phyloP scores from a whole-genome alignment of 768 basidiomycete species.

The Termitomyces titanicus region DNA sequence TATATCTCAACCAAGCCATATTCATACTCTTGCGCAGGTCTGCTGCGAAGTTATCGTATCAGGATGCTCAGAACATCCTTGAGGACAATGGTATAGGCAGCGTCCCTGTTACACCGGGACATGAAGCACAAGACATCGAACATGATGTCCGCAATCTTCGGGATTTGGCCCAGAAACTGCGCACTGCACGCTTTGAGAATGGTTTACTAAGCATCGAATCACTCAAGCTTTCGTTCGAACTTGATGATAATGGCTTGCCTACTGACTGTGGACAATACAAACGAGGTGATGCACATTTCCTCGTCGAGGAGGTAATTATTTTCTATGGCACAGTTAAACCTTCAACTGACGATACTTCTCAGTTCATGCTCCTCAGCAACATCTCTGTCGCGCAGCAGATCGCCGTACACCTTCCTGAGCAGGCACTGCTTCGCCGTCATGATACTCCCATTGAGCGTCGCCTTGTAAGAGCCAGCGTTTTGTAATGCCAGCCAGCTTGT shows the following conservation, averaged over 20 bases:
- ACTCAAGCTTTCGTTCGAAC: slow-evolving; percentile 66
- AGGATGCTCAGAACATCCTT: slow-evolving; percentile 77
- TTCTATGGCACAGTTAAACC: neutral
- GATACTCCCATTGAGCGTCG: slow-evolving; percentile 91
- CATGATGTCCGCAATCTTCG: slow-evolving; percentile 72
- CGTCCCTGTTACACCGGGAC: slow-evolving; percentile 52
- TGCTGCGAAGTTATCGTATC: slow-evolving; percentile 80
- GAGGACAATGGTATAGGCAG: slow-evolving; percentile 62
- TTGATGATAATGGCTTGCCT: slow-evolving; percentile 80
- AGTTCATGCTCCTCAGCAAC: slow-evolving; percentile 96
- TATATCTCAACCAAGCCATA: neutral
- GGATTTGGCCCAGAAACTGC: slow-evolving; percentile 68
- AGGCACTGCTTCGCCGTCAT: slow-evolving; percentile 93
- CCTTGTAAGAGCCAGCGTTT: slow-evolving; percentile 47
- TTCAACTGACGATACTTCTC: neutral
- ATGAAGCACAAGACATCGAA: slow-evolving; percentile 58
- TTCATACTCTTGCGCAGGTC: slow-evolving; percentile 48
- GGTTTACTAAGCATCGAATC: slow-evolving; percentile 76
- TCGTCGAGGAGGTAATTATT: slow-evolving; percentile 81
- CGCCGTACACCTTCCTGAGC: slow-evolving; percentile 92
- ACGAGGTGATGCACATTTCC: slow-evolving; percentile 65
- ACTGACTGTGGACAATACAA: slow-evolving; percentile 70
- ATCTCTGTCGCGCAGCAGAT: slow-evolving; percentile 88
- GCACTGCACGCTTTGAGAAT: slow-evolving; percentile 68
- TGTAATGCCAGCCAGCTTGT: neutral